Evolutionary conservation across 2,329 filamentous ascomycete genomes (phyloP).

Genomic region (Fusarium miscanthi): DNA sequence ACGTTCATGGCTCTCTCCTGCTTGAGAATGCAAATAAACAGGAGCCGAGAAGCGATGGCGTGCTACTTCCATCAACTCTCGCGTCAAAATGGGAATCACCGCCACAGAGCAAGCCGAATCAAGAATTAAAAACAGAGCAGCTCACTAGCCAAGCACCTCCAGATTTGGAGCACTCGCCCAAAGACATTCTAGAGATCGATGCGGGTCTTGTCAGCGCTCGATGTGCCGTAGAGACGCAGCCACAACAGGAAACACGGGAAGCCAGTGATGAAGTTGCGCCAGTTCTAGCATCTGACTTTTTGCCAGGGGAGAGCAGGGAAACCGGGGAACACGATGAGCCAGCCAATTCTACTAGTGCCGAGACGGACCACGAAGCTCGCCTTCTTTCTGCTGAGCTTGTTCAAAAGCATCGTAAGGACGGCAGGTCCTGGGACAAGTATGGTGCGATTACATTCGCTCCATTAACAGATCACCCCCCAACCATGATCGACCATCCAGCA

Average conservation of each 20-base stretch:
- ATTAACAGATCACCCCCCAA: neutral
- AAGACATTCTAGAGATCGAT: neutral
- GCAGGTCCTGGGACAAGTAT: neutral
- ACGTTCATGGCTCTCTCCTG: neutral
- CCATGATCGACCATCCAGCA: neutral
- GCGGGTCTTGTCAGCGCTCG: neutral
- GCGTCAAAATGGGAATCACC: neutral
- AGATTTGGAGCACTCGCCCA: neutral
- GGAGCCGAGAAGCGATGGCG: neutral
- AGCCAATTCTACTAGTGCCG: neutral
- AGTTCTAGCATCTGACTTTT: neutral
- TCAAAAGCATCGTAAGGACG: neutral
- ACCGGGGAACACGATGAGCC: neutral
- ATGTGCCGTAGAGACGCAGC: neutral
- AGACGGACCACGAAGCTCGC: neutral
- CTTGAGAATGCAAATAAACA: neutral
- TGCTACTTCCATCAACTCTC: neutral
- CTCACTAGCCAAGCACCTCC: neutral
- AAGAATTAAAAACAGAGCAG: neutral
- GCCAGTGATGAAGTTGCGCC: neutral
- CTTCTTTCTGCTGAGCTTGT: neutral
- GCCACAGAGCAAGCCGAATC: neutral
- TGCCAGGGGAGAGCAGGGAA: slow-evolving; percentile 22
- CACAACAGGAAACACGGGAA: neutral
- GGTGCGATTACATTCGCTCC: neutral